A percentile compares a stretch with the other conserved stretches of the same genome.
These are phyloP conservation scores for Nemania serpens DNA, from an alignment of 2,329 filamentous ascomycete genomes.

Conservation along the genomic window DNA sequence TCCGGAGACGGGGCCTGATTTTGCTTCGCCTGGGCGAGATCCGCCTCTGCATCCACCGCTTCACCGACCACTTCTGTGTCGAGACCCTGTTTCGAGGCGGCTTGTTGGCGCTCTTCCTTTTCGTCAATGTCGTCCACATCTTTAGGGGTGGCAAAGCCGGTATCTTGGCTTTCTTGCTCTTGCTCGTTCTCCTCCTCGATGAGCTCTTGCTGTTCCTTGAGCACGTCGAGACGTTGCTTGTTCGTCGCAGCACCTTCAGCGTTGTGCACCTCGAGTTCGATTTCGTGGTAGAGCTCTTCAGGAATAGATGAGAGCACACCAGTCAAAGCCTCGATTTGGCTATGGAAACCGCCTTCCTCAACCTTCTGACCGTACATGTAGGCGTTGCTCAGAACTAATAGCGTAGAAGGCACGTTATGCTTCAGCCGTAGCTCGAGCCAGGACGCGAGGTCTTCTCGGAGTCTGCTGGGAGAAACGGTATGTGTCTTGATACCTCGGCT, in stretches of 20 bases:
- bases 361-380: constrained; percentile 85
- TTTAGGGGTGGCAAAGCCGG: constrained; percentile 74
- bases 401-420: constrained; percentile 93
- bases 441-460: constrained; percentile 87
- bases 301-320: constrained; percentile 93
- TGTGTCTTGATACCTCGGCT: constrained; percentile 92
- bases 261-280: constrained; percentile 96
- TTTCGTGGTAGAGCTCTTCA: constrained; percentile 98
- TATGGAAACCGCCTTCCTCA: constrained; percentile 83
- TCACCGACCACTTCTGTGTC: constrained; percentile 57
- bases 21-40: constrained; percentile 34
- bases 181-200: constrained; percentile 98
- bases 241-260: constrained; percentile 97
- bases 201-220: constrained; percentile 97
- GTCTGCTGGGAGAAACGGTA: constrained; percentile 83
- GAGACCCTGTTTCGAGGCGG: constrained; percentile 54
- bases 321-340: constrained; percentile 90
- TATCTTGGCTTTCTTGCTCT: constrained; percentile 77
- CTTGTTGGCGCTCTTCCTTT: constrained; percentile 72
- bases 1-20: constrained; percentile 5
- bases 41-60: constrained; percentile 59
- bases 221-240: constrained; percentile 96
- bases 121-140: constrained; percentile 95
- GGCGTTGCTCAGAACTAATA: constrained; percentile 93
- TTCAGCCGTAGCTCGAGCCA: constrained; percentile 94